Evolutionary conservation across 768 basidiomycete species (phyloP), one percentile per base, ranked within the genome.

Genomic region (Pulveroboletus sp.): DNA sequence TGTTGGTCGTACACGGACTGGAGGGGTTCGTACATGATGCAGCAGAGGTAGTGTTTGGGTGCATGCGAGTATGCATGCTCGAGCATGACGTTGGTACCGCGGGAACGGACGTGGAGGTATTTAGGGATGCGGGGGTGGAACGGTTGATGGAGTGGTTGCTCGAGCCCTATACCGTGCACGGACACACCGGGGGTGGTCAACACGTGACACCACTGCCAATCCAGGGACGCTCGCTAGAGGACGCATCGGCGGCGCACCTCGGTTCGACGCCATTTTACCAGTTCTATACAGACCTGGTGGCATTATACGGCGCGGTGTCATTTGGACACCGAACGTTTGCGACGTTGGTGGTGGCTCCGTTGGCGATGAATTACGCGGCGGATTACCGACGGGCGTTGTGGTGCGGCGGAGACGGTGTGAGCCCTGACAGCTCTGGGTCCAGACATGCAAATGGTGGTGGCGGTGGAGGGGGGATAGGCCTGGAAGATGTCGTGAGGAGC

Each of bases 21-120:
- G 54, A 47, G 1, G 52, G 59, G 21, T 76, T 79, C 30, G 56
- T 45, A 26, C 44, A 55, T 6, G 15, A 38, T 18, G 51, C 61
- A 0, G 54, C 59, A 13, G 60, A 72, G 8, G 64, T 83, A 8
- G 73, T 87, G 5, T 86, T 93, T 57, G 79, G 76, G 17, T 86
- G 92, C 55, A 94, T 96, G 90, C 90, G 89, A 56, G 81, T 96
- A 14, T 93, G 92, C 69, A 94, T 96, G 93, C 80, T 98, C 27
- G 94, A 98, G 65, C 89, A 95, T 62, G 90, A 80, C 1, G 65
- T 60, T 5, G 63, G 67, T 56, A 38, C 60, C 58, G 49, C 64
- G 55, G 32, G 54, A 43, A 8, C 33, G 11, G 71, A 68, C 13
- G 73, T 76, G 49, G 80, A 93, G 57, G 83, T 96, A 2, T 98